These are phyloP conservation scores for Bathelium albidoporum DNA, from an alignment of 495 filamentous ascomycete genomes.

Conservation along the genomic window DNA sequence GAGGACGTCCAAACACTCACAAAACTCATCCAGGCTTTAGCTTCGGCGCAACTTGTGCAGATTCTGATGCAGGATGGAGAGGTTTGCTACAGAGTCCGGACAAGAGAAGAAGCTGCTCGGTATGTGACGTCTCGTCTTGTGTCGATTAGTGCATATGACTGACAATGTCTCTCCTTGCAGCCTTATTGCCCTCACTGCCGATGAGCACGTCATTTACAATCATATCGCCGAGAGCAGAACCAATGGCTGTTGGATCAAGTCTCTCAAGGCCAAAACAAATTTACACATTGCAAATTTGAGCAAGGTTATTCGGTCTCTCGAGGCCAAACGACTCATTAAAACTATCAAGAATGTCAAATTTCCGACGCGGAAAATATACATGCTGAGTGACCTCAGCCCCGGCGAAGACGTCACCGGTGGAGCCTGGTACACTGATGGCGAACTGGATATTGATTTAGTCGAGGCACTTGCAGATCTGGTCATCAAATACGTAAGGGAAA, in stretches of 20 bases:
- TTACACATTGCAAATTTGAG: slow-evolving; percentile 50
- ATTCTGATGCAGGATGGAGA: slow-evolving; percentile 17
- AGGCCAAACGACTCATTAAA: slow-evolving; percentile 80
- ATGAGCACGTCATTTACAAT: slow-evolving; percentile 73
- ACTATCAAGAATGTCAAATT: slow-evolving; percentile 51
- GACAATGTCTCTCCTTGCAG: slow-evolving; percentile 4
- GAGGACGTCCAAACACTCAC: slow-evolving; percentile 12
- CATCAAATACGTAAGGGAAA: slow-evolving; percentile 56
- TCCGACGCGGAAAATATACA: slow-evolving; percentile 55
- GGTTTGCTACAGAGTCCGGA: slow-evolving; percentile 18
- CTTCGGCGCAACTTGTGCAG: slow-evolving; percentile 16
- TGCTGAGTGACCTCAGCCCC: slow-evolving; percentile 56
- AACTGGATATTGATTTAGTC: slow-evolving; percentile 80
- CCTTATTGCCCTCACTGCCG: slow-evolving; percentile 29
- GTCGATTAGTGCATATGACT: not conserved
- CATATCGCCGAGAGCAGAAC: slow-evolving; percentile 70
- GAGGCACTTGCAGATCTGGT: slow-evolving; percentile 56
- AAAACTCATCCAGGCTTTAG: slow-evolving; percentile 13
- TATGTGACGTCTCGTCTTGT: slow-evolving; percentile 3
- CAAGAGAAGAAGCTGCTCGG: slow-evolving; percentile 20
- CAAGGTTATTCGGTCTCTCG: slow-evolving; percentile 36
- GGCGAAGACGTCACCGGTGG: slow-evolving; percentile 85
- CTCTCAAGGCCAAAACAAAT: slow-evolving; percentile 61
- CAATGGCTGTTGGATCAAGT: slow-evolving; percentile 81
- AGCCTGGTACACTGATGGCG: slow-evolving; percentile 82